Base-by-base conservation (phyloP, 2,329 filamentous ascomycete genomes). In the Sporothrix pallida region DNA sequence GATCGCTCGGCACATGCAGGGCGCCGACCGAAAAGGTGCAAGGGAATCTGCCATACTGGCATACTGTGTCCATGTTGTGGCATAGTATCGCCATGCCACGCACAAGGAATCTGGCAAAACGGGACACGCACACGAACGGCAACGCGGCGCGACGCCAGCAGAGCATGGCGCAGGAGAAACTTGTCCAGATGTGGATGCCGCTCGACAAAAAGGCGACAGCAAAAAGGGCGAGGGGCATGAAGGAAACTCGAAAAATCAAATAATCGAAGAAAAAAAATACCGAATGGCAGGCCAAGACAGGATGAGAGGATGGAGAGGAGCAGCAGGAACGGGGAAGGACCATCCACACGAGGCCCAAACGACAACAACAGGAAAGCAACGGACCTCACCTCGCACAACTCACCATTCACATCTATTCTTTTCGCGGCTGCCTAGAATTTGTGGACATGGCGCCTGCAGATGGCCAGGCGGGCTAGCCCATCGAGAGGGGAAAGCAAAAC, bases 361-460 rank as follows among this genome's bases (percentile, higher is more conserved):
- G 20, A 67, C 42, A 20, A 63, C 60, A 44, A 2, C 37, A 23
- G 17, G 17, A 26, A 44, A 37, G 31, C 31, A 37, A 37, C 31
- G 31, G 31, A 67, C 37, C 42, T 67, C 62, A 67, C 62, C 20
- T 46, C 10, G 62, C 42, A 26, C 62, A 54, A 54, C 50, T 37
- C 67, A 69, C 68, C 52, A 70, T 46, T 58, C 31, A 58, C 68
- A 10, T 23, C 31, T 23, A 20, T 10, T 71, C 56, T 31, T 63
- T 71, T 42, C 20, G 12, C n/a, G 56, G 52, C n/a, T 71, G 67
- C 67, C 67, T 69, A 69, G 20, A 69, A 69, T 54, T 68, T 69
- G 69, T 71, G 69, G 52, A 71, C 52, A 58, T 60, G 54, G 37
- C 31, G 20, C 48, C 67, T 69, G 67, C 48, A 69, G 46, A 31